phyloP scores from a whole-genome alignment of 306 rosid species.

The Glycine soja region DNA sequence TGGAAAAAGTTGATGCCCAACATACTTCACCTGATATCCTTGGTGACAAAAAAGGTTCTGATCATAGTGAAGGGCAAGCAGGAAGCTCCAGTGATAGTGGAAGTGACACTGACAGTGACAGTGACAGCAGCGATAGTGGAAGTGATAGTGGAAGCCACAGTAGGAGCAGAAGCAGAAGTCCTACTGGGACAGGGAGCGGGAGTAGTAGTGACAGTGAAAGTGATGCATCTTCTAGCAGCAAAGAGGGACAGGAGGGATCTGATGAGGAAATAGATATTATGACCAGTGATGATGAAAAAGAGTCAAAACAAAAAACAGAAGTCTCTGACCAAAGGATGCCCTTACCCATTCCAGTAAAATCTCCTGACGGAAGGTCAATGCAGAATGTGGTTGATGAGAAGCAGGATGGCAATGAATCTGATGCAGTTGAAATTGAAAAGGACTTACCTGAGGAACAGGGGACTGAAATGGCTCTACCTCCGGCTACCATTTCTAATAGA shows the following conservation, averaged over 20 bases:
- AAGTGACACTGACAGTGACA: conserved; percentile 89
- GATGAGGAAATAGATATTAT: conserved; percentile 97
- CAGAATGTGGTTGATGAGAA: conserved; percentile 65
- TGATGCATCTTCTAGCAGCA: conserved; percentile 87
- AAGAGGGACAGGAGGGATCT: conserved; percentile 70
- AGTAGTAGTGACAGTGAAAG: conserved; percentile 97
- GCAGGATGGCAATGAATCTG: conserved; percentile 72
- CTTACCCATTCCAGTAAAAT: conserved; percentile 56
- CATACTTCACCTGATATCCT: conserved; percentile 68
- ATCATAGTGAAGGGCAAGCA: conserved; percentile 68
- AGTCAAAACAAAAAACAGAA: conserved; percentile 66
- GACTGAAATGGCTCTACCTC: conserved; percentile 52
- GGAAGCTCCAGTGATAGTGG: conserved; percentile 88
- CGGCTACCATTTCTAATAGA: conserved; percentile 46
- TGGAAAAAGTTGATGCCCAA: conserved; percentile 58
- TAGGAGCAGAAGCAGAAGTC: conserved; percentile 83
- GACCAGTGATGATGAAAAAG: conserved; percentile 98
- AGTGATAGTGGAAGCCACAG: conserved; percentile 93
- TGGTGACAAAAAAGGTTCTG: conserved; percentile 74
- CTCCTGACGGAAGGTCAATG: conserved; percentile 64
- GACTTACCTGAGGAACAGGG: conserved; percentile 65
- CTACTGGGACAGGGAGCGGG: conserved; percentile 75
- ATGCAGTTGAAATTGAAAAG: conserved; percentile 78
- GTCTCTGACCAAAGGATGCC: conserved; percentile 60
- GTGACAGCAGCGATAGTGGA: conserved; percentile 87